A percentile compares a stretch with the other conserved stretches of the same genome.
Evolutionary conservation across 2,329 filamentous ascomycete species (phyloP).

Genomic region (Aureobasidium uvarum): DNA sequence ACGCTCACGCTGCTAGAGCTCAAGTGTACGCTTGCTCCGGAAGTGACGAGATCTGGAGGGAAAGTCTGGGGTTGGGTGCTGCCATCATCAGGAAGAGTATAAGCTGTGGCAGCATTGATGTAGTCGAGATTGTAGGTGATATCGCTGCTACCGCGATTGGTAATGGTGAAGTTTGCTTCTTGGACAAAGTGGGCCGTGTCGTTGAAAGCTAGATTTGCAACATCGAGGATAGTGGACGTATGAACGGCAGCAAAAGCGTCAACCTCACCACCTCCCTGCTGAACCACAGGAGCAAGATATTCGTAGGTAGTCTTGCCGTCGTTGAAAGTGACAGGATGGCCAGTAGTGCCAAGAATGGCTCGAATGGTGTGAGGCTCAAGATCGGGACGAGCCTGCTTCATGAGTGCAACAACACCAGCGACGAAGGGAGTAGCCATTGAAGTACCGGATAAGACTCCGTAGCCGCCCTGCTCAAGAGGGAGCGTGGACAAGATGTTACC

Average conservation of each 20-base stretch:
- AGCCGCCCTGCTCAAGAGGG: slow-evolving; percentile 45
- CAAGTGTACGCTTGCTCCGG: slow-evolving; percentile 31
- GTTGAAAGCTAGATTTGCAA: slow-evolving; percentile 62
- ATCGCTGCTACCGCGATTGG: slow-evolving; percentile 52
- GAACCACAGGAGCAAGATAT: slow-evolving; percentile 51
- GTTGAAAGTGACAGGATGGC: slow-evolving; percentile 35
- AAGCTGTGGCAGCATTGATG: slow-evolving; percentile 53
- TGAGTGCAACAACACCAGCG: slow-evolving; percentile 47
- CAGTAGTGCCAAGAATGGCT: slow-evolving; percentile 32
- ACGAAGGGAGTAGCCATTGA: slow-evolving; percentile 61
- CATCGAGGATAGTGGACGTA: slow-evolving; percentile 53
- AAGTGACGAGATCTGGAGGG: slow-evolving; percentile 31
- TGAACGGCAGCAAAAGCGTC: slow-evolving; percentile 60
- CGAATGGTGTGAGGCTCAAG: slow-evolving; percentile 34
- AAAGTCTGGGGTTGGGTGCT: slow-evolving; percentile 30
- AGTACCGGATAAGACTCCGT: slow-evolving; percentile 55
- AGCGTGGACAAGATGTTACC: slow-evolving; percentile 60
- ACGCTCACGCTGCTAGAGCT: slow-evolving; percentile 28
- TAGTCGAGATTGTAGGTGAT: slow-evolving; percentile 56
- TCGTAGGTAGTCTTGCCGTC: slow-evolving; percentile 33
- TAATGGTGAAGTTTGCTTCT: slow-evolving; percentile 54
- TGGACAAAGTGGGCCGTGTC: slow-evolving; percentile 58
- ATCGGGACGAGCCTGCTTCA: slow-evolving; percentile 36
- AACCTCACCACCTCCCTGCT: slow-evolving; percentile 61
- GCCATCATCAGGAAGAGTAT: slow-evolving; percentile 44